These are phyloP conservation scores for Stephania yunnanensis DNA, from an alignment of 164 flowering plant species.

Conservation along the genomic window DNA sequence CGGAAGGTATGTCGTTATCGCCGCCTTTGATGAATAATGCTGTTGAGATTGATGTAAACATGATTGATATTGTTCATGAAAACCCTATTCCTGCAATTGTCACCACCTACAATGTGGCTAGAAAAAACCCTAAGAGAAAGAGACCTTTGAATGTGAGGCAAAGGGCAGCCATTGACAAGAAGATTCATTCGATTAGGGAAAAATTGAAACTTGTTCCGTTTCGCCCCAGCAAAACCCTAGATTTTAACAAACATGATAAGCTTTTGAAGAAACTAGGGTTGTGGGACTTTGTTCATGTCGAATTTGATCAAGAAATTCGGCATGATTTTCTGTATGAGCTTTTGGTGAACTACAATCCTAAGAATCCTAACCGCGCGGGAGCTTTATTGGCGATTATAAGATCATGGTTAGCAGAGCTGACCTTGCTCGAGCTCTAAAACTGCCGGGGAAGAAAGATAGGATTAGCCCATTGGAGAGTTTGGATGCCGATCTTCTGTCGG, in stretches of 20 bases:
- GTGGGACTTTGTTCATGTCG: slow-evolving; percentile 76
- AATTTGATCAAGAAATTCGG: slow-evolving; percentile 49
- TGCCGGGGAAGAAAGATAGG: slow-evolving; percentile 57
- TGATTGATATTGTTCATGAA: slow-evolving; percentile 8
- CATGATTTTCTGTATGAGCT: slow-evolving; percentile 50
- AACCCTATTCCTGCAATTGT: slow-evolving; percentile 9
- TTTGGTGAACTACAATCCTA: slow-evolving; percentile 36
- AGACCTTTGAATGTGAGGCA: slow-evolving; percentile 15
- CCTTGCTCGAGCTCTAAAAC: slow-evolving; percentile 64
- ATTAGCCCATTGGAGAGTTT: slow-evolving; percentile 11
- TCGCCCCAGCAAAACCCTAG: slow-evolving; percentile 42
- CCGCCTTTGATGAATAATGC: slow-evolving; percentile 9
- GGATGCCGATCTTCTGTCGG: slow-evolving; percentile 26
- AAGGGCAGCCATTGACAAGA: slow-evolving; percentile 34
- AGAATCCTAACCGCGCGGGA: slow-evolving; percentile 17
- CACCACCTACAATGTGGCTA: slow-evolving; percentile 8
- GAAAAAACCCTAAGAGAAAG: slow-evolving; percentile 36
- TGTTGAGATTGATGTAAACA: neutral
- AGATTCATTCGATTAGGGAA: slow-evolving; percentile 24
- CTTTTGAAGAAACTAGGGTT: slow-evolving; percentile 53
- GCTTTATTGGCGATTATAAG: slow-evolving; percentile 43
- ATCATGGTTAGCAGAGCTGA: slow-evolving; percentile 56
- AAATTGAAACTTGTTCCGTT: slow-evolving; percentile 57
- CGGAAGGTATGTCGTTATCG: slow-evolving; percentile 21
- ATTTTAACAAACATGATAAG: slow-evolving; percentile 50